Evolutionary conservation across 2,329 filamentous ascomycete species (phyloP).

Genomic region (Penicillium brevicompactum): DNA sequence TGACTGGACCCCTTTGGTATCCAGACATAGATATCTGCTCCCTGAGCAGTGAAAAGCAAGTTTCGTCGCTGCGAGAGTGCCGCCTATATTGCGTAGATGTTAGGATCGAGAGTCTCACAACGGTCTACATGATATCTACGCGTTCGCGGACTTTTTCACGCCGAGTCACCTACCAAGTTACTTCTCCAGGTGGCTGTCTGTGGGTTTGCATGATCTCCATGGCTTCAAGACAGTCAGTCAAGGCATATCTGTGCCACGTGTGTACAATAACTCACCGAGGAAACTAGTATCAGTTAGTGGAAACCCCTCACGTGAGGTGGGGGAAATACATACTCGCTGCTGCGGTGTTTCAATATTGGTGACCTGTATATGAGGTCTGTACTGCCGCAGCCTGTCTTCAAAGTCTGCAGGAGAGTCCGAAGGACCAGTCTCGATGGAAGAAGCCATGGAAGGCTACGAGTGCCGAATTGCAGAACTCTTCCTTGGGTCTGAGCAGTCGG

Average conservation of each 20-base stretch:
- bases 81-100: conserved; percentile 29
- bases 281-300: conserved; percentile 26
- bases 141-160: background rate
- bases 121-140: background rate
- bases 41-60: conserved; percentile 48
- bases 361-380: conserved; percentile 28
- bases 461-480: conserved; percentile 2
- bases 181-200: conserved; percentile 44
- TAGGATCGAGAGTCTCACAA: background rate
- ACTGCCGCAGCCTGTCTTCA: background rate
- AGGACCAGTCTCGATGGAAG: conserved; percentile 7
- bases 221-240: conserved; percentile 15
- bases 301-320: conserved; percentile 12
- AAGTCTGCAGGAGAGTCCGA: background rate
- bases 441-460: conserved; percentile 26
- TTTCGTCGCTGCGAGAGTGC: conserved; percentile 52
- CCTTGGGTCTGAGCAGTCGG: conserved; percentile 4
- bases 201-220: conserved; percentile 26
- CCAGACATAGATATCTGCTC: conserved; percentile 47
- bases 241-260: background rate
- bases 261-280: conserved; percentile 19
- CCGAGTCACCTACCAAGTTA: conserved; percentile 40
- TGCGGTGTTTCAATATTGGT: conserved; percentile 36
- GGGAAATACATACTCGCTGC: conserved; percentile 35
- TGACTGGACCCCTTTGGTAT: conserved; percentile 45